Base-by-base conservation (phyloP, 78 protist species). In the Dictyostelium capitatum region DNA sequence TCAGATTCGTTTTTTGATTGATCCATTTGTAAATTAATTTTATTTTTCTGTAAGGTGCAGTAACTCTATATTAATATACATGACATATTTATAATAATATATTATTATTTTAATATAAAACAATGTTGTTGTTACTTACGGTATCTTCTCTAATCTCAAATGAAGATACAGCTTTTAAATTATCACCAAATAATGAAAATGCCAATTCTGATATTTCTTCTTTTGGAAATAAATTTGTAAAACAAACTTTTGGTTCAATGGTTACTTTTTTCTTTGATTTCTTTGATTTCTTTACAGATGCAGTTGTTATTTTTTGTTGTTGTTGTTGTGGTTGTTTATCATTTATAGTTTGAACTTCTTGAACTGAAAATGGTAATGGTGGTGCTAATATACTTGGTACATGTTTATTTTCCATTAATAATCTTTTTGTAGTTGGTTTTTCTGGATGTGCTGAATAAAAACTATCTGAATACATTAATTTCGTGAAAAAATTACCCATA, bases 391-490 rank as follows among this genome's bases (percentile, higher is more conserved):
- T 84, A 77, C 93, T 87, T 9, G 85, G 84, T 28, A 67, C 41
- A 67, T 32, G 75, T 67, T 32, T 67, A 12, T 32, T 37, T 15
- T 67, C 75, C 48, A 67, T 67, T 32, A 67, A 67, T 4, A 32
- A 3, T 67, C 48, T 25, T 67, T 32, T 67, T 67, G 43, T 15
- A 28, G 73, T 10, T 67, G 75, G 75, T 67, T 19, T 43, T 28
- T 32, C 37, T 67, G 30, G 48, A 67, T 67, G 30, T 67, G 56
- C 67, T 54, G 93, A 87, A 50, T 87, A 87, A 8, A 87, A 51
- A n/a, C 78, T 37, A 87, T 87, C 93, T 8, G 93, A 87, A 64
- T 87, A 87, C 93, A 87, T 87, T 19, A 87, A 78, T 15, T 87
- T 87, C 48, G 93, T 78, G 51, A 87, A 87, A 32, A 87, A 87